Conservation (phyloP, 495 filamentous ascomycete genomes). For the Hyaloscypha variabilis region DNA sequence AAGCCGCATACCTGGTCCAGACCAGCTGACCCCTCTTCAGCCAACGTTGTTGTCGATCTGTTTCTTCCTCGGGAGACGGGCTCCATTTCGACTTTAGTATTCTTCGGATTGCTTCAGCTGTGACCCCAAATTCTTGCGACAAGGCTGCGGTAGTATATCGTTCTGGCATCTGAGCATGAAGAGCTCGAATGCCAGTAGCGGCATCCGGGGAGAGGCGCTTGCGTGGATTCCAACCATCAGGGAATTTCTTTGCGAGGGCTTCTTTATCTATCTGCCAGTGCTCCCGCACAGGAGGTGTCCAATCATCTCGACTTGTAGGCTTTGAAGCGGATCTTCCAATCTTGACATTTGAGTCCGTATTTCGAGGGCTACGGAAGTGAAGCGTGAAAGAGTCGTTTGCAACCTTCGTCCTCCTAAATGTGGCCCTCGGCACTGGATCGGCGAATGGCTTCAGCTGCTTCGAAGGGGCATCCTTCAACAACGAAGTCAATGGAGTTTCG, state of each 20-base stretch:
- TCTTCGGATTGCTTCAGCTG: slow-evolving; percentile 81
- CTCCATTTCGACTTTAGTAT: slow-evolving; percentile 87
- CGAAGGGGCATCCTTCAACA: slow-evolving; percentile 11
- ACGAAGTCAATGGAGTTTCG: slow-evolving; percentile 10
- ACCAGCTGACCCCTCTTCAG: slow-evolving; percentile 74
- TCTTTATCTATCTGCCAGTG: slow-evolving; percentile 74
- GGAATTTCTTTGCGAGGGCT: slow-evolving; percentile 72
- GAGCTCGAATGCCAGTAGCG: slow-evolving; percentile 78
- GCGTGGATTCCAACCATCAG: slow-evolving; percentile 73
- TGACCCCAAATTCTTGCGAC: slow-evolving; percentile 78
- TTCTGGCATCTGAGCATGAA: slow-evolving; percentile 74
- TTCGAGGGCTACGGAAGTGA: slow-evolving; percentile 12
- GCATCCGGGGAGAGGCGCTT: slow-evolving; percentile 93
- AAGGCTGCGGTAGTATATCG: slow-evolving; percentile 75
- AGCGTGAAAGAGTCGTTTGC: slow-evolving; percentile 8
- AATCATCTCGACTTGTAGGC: slow-evolving; percentile 13
- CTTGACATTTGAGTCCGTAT: slow-evolving; percentile 16
- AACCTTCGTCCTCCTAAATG: slow-evolving; percentile 3
- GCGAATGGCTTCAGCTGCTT: background rate
- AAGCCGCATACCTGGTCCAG: slow-evolving; percentile 72
- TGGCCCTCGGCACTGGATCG: background rate
- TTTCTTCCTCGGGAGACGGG: slow-evolving; percentile 62
- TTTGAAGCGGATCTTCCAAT: slow-evolving; percentile 13
- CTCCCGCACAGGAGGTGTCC: slow-evolving; percentile 37
- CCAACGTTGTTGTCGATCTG: slow-evolving; percentile 70